These are phyloP conservation scores for Aspergillus sp. DNA, from an alignment of 2,329 filamentous ascomycete genomes.

Conservation along the genomic window DNA sequence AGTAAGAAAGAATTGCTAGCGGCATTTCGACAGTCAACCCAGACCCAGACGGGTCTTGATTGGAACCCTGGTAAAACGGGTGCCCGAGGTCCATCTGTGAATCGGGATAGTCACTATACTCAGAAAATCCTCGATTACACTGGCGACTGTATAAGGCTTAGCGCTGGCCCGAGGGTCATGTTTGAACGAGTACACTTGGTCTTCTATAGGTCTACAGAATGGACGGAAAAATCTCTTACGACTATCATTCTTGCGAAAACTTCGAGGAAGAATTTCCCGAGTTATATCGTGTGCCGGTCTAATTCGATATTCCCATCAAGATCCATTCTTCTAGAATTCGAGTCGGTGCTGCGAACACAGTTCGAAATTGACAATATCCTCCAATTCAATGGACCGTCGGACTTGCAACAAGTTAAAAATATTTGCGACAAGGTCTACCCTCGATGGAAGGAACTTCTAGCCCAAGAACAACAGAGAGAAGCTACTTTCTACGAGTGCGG, in stretches of 20 bases:
- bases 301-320: conserved; percentile 81
- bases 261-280: conserved; percentile 76
- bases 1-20: conserved; percentile 75
- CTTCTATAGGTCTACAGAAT: conserved; percentile 92
- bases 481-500: conserved; percentile 68
- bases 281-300: conserved; percentile 84
- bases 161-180: conserved; percentile 63
- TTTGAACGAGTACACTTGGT: conserved; percentile 94
- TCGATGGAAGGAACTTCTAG: conserved; percentile 68
- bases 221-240: conserved; percentile 94
- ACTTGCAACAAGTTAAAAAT: conserved; percentile 60
- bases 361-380: conserved; percentile 73
- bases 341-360: conserved; percentile 75
- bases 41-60: conserved; percentile 67
- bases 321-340: conserved; percentile 73
- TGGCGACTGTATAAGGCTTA: conserved; percentile 78
- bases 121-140: conserved; percentile 69
- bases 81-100: conserved; percentile 43
- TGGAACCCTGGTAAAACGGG: conserved; percentile 47
- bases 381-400: conserved; percentile 68
- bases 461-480: conserved; percentile 72
- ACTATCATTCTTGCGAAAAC: conserved; percentile 92
- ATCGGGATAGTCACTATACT: conserved; percentile 67
- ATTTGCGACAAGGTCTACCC: conserved; percentile 69
- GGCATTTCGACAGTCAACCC: conserved; percentile 66